These are phyloP conservation scores for Kickxella alabastrina DNA, from an alignment of 192 early-diverging fungal genomes.

Conservation along the genomic window DNA sequence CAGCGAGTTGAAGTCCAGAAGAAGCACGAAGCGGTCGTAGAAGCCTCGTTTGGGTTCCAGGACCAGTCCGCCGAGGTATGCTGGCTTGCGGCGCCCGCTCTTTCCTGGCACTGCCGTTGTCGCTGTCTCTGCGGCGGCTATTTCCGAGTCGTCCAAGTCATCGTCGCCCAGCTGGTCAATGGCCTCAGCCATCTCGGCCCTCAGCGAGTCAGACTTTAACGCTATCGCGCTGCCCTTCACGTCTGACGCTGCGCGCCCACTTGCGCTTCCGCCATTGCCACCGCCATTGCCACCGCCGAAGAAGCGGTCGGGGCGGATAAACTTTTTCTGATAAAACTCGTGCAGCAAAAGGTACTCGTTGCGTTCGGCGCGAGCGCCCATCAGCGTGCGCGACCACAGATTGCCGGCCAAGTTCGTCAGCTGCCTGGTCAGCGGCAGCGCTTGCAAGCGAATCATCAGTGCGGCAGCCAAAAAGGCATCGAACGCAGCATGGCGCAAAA, in stretches of 20 bases:
- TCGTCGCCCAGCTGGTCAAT: slow-evolving; percentile 15
- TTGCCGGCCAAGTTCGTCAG: slow-evolving; percentile 93
- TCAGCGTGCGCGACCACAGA: slow-evolving; percentile 87
- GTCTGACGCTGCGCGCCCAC: too few species aligned
- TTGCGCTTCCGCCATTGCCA: not conserved
- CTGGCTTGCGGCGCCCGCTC: slow-evolving; percentile 72
- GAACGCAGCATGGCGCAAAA: slow-evolving; percentile 76
- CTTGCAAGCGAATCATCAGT: slow-evolving; percentile 87
- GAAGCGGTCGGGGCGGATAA: slow-evolving; percentile 85
- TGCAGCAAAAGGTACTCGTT: slow-evolving; percentile 95
- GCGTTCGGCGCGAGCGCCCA: slow-evolving; percentile 85
- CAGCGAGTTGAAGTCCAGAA: slow-evolving; percentile 98
- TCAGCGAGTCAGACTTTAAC: slow-evolving; percentile 3
- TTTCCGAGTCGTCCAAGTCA: slow-evolving; percentile 17
- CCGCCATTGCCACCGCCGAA: slow-evolving; percentile 5
- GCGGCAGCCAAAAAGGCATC: slow-evolving; percentile 76
- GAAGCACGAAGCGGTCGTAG: slow-evolving; percentile 90
- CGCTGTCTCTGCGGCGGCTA: slow-evolving; percentile 9
- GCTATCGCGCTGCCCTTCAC: too few species aligned
- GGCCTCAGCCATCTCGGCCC: slow-evolving; percentile 31
- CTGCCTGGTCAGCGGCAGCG: slow-evolving; percentile 87
- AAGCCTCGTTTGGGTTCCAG: slow-evolving; percentile 97
- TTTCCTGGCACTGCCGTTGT: slow-evolving; percentile 13
- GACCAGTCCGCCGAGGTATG: slow-evolving; percentile 92
- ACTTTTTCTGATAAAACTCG: slow-evolving; percentile 90